Evolutionary conservation across 2,329 filamentous ascomycete genomes (phyloP).

Genomic region (Ascochyta rabiei): DNA sequence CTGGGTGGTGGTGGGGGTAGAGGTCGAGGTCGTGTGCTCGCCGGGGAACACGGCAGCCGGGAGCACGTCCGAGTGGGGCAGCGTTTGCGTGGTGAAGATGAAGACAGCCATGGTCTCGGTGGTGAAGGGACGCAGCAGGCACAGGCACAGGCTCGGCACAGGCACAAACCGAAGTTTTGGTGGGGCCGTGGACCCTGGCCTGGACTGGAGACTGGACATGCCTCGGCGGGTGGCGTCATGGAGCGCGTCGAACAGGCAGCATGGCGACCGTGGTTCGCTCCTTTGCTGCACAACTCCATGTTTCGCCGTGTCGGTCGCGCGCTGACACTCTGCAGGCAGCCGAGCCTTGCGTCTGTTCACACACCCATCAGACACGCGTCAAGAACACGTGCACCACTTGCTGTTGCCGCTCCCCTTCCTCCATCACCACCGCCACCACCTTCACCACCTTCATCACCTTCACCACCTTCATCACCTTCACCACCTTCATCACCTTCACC

Average conservation of each 20-base stretch:
- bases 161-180: constrained; percentile 3
- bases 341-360: constrained; percentile 12
- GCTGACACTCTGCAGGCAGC: constrained; percentile 30
- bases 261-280: constrained; percentile 29
- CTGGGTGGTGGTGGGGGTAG: too few species aligned
- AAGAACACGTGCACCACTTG: neutral
- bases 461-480: too few species aligned
- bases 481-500: too few species aligned
- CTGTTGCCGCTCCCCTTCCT: constrained; percentile 13
- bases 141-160: too few species aligned
- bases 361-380: constrained; percentile 27
- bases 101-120: constrained; percentile 18
- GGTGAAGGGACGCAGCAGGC: constrained; percentile 6
- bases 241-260: constrained; percentile 4
- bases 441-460: too few species aligned
- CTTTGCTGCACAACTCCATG: constrained; percentile 30
- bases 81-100: neutral
- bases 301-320: constrained; percentile 39
- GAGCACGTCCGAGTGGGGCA: neutral
- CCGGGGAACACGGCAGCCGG: too few species aligned
- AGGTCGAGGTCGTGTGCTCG: too few species aligned
- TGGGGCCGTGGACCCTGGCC: constrained; percentile 11
- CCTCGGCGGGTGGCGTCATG: constrained; percentile 17
- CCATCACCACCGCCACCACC: constrained; percentile 10
- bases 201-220: neutral